Evolutionary conservation across 345 rosid genomes (phyloP).

Genomic region (Boechera stricta): DNA sequence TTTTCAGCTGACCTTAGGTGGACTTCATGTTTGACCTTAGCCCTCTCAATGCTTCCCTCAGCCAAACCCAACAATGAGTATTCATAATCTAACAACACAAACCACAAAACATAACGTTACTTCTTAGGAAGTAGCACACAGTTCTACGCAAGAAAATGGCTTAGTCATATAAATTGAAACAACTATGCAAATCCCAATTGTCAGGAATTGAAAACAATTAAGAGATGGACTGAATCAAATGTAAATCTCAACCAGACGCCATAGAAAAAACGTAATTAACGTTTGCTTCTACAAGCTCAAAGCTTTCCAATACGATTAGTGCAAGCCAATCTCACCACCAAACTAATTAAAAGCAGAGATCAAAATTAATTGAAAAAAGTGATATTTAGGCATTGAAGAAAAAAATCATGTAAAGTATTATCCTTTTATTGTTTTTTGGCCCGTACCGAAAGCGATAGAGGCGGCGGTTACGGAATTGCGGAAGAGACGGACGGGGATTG

Average conservation of each 20-base stretch:
- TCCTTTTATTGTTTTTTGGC: neutral
- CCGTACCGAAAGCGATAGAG: slow-evolving; percentile 84
- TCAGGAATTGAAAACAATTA: neutral
- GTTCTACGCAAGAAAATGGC: neutral
- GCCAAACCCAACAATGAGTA: slow-evolving; percentile 81
- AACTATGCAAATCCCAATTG: neutral
- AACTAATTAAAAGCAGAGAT: slow-evolving; percentile 1
- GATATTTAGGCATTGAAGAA: neutral
- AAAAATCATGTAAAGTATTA: neutral
- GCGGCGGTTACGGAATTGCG: slow-evolving; percentile 80
- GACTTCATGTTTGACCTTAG: slow-evolving; percentile 78
- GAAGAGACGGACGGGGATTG: slow-evolving; percentile 71
- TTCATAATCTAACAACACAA: slow-evolving; percentile 67
- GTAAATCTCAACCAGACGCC: neutral
- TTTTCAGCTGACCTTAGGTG: slow-evolving; percentile 87
- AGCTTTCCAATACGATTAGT: neutral
- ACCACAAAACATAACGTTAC: slow-evolving; percentile 12
- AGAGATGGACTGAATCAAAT: neutral
- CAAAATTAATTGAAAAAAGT: neutral
- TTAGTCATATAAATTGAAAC: neutral
- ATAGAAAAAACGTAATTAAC: neutral
- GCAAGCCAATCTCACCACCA: slow-evolving; percentile 1
- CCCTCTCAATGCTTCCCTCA: slow-evolving; percentile 80
- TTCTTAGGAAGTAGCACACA: neutral
- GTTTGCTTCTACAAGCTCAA: neutral